Base-by-base conservation (phyloP, 2,329 filamentous ascomycete genomes). In the Leptosphaerulina australis region DNA sequence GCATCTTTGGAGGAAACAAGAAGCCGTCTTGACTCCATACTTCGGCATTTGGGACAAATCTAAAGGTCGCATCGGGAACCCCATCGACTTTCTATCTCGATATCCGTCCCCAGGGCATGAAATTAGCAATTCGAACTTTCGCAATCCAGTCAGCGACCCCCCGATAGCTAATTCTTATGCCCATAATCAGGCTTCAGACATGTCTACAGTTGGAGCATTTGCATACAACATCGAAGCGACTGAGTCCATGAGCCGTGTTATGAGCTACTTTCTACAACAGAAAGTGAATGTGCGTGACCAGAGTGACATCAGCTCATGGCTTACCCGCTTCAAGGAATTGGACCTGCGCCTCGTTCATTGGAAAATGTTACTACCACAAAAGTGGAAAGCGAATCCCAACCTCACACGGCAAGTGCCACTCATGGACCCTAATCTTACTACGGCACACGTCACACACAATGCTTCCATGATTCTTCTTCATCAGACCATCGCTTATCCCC, bases 41-140 rank as follows among this genome's bases (percentile, higher is more conserved):
- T 52, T 62, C 28, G 59, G 59, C 20, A 62, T 62, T 20, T 62
- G 59, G 59, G 59, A 62, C 49, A 59, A 55, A 25, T 60, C 59
- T 5, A 53, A 44, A 40, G 55, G 52, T 9, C 50, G 55, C 7
- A 58, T 62, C 12, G 59, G 59, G 3, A 54, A 57, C 17, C 53
- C 53, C 12, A 59, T 62, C 11, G 44, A 49, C 6, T 60, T 47
- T 11, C 17, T 56, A 9, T 55, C 57, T 33, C 50, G 44, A 4
- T 45, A 41, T 15, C 39, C 38, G 22, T 48, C 51, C 10, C 40
- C 37, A 33, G 30, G 44, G 7, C 39, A 44, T n/a, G 21, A 14
- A 7, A 22, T 4, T 20, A 31, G 28, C n/a, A 28, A n/a, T 21
- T 8, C 29, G 4, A 37, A 38, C 4, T 35, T 22, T 24, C 14